phyloP scores from a whole-genome alignment of 2,329 filamentous ascomycete species.

The Colletotrichum echinochloae region DNA sequence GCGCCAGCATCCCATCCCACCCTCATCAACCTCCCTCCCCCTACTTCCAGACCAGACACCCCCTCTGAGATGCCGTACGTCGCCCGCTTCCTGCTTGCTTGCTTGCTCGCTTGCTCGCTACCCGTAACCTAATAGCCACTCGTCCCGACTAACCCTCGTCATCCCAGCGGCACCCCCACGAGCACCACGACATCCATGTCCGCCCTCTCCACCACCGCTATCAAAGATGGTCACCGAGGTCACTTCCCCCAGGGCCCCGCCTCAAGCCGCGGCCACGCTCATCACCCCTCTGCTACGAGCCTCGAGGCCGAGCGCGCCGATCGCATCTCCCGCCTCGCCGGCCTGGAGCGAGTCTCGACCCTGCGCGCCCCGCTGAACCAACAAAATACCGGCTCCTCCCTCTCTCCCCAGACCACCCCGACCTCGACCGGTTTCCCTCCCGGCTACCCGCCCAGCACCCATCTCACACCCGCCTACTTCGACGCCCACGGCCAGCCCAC shows the following conservation, averaged over 20 bases:
- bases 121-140: neutral
- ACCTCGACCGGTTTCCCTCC: constrained; percentile 61
- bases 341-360: constrained; percentile 89
- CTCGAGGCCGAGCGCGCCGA: constrained; percentile 93
- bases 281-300: constrained; percentile 74
- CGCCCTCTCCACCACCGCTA: constrained; percentile 90
- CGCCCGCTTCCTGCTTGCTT: constrained; percentile 2
- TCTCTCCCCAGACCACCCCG: constrained; percentile 63
- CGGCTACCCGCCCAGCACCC: constrained; percentile 50
- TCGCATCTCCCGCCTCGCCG: constrained; percentile 92
- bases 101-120: constrained; percentile 1
- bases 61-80: constrained; percentile 91
- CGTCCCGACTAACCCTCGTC: constrained; percentile 39
- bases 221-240: constrained; percentile 95
- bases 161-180: constrained; percentile 85
- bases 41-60: constrained; percentile 84
- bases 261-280: constrained; percentile 66
- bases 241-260: constrained; percentile 72
- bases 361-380: constrained; percentile 65
- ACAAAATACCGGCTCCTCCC: constrained; percentile 50
- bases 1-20: constrained; percentile 67
- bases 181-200: constrained; percentile 93
- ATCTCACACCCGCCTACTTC: constrained; percentile 78
- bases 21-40: constrained; percentile 85
- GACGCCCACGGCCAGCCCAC: constrained; percentile 77